Conservation (phyloP, 768 basidiomycete genomes). For the Lentinula raphanica region DNA sequence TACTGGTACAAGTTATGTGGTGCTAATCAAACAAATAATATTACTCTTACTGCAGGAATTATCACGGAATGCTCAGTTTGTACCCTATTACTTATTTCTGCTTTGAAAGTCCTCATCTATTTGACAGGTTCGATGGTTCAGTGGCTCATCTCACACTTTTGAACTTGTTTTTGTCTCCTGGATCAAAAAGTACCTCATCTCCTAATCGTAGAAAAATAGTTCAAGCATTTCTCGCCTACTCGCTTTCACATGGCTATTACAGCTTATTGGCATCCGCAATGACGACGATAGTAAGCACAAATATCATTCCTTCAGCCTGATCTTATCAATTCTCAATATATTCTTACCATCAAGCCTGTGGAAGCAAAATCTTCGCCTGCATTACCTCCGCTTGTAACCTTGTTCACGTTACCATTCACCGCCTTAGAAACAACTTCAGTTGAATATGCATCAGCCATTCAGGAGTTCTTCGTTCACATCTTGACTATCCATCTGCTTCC, state of each 20-base stretch:
- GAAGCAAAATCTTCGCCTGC: conserved; percentile 51
- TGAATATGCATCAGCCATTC: conserved; percentile 28
- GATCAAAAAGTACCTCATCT: background rate
- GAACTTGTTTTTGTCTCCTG: conserved; percentile 35
- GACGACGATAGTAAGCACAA: background rate
- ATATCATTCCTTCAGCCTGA: background rate
- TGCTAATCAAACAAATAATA: conserved; percentile 1
- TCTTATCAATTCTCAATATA: background rate
- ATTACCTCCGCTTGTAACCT: conserved; percentile 42
- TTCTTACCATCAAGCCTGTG: conserved; percentile 35
- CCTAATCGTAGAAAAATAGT: background rate
- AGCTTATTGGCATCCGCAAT: background rate
- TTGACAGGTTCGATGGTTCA: conserved; percentile 42
- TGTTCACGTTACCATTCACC: conserved; percentile 38
- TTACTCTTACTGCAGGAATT: background rate
- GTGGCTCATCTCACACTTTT: conserved; percentile 47
- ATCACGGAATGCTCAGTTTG: conserved; percentile 18
- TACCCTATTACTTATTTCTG: background rate
- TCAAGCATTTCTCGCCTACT: conserved; percentile 23
- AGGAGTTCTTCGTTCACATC: conserved; percentile 45
- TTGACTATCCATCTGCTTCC: conserved; percentile 76
- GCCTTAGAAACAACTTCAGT: conserved; percentile 19
- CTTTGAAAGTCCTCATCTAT: background rate
- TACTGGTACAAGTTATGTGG: background rate
- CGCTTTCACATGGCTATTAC: conserved; percentile 46